Conservation (phyloP, 306 rosid genomes). For the Luffa acutangula region DNA sequence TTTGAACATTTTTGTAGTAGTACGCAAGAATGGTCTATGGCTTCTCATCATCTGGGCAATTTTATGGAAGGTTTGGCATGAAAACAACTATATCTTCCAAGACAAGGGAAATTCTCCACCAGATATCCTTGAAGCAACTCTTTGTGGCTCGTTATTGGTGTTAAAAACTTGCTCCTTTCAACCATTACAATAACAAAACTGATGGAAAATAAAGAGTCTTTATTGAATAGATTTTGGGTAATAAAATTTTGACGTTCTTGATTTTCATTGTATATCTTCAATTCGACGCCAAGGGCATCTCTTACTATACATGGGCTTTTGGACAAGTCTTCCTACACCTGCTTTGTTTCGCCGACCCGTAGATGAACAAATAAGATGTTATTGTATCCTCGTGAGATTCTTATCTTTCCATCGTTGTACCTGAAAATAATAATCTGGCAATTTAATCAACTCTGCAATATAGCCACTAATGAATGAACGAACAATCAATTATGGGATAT, state of each 20-base stretch:
- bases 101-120: no score
- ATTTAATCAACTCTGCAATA: neutral
- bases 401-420: slow-evolving; percentile 63
- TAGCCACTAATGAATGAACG: neutral
- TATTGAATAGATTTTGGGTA: neutral
- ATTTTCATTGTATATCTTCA: neutral
- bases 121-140: no score
- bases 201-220: neutral
- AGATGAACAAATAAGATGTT: slow-evolving; percentile 51
- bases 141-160: no score
- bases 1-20: no score
- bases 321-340: slow-evolving; percentile 1
- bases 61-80: no score
- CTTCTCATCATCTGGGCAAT: no score
- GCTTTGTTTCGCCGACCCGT: slow-evolving; percentile 22
- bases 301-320: neutral
- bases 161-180: no score
- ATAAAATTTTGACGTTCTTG: neutral
- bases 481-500: neutral
- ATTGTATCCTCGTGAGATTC: slow-evolving; percentile 53
- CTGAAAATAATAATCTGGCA: slow-evolving; percentile 25
- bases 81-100: no score
- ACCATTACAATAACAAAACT: no score
- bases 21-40: no score
- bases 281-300: neutral